Percentiles rank a stretch among this genome's conserved stretches.
Evolutionary conservation across 2,329 filamentous ascomycete species (phyloP).

Genomic region (Alternaria sp.): DNA sequence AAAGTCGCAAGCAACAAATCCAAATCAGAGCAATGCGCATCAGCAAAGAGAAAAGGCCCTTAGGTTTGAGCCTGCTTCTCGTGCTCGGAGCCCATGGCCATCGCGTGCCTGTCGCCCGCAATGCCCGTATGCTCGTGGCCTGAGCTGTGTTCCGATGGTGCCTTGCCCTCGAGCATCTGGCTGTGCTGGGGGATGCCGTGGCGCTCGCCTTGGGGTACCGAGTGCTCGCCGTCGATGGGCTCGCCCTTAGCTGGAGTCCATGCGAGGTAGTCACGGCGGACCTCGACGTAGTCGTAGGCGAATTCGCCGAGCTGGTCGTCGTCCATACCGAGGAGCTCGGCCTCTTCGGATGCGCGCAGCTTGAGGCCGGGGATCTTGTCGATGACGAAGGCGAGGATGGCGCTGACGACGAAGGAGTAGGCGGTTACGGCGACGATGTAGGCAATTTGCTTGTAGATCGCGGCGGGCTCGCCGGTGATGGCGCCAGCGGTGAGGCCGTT

Average conservation of each 20-base stretch:
- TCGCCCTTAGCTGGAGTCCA: slow-evolving; percentile 80
- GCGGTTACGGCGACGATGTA: slow-evolving; percentile 71
- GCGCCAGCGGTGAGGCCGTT: slow-evolving; percentile 68
- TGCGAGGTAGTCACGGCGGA: slow-evolving; percentile 84
- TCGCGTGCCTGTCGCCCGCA: slow-evolving; percentile 59
- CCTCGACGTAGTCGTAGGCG: slow-evolving; percentile 89
- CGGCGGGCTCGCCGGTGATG: slow-evolving; percentile 74
- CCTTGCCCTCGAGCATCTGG: slow-evolving; percentile 67
- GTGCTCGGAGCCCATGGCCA: slow-evolving; percentile 56
- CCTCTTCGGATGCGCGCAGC: slow-evolving; percentile 80
- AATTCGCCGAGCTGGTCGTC: slow-evolving; percentile 91
- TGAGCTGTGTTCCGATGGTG: slow-evolving; percentile 52
- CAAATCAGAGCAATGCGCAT: slow-evolving; percentile 11
- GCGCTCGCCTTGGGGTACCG: slow-evolving; percentile 68
- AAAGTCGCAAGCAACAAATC: slow-evolving; percentile 14
- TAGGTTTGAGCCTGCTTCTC: slow-evolving; percentile 28
- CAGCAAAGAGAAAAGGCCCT: slow-evolving; percentile 4
- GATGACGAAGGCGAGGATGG: slow-evolving; percentile 75
- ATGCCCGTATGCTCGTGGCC: slow-evolving; percentile 57
- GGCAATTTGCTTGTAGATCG: slow-evolving; percentile 80
- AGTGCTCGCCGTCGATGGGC: slow-evolving; percentile 64
- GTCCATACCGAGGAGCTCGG: slow-evolving; percentile 86
- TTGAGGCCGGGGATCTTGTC: slow-evolving; percentile 78
- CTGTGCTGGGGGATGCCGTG: slow-evolving; percentile 76
- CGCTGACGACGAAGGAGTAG: slow-evolving; percentile 77